These are phyloP conservation scores for Elongisporangium anandrum DNA, from an alignment of 352 stramenopile species.

Conservation along the genomic window DNA sequence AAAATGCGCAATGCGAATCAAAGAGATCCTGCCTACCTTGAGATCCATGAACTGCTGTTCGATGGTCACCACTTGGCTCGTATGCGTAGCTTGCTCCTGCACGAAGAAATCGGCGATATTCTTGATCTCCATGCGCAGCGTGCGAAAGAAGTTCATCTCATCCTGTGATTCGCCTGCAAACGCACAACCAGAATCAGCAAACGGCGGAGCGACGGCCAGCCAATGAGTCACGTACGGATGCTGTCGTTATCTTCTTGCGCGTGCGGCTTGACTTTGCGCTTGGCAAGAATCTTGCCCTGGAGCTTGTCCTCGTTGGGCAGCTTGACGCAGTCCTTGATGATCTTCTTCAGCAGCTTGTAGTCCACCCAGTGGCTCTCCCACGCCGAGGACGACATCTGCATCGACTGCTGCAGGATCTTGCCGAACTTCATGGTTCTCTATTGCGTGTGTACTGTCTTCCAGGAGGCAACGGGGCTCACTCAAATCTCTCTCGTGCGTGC, in stretches of 20 bases:
- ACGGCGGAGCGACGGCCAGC: not conserved
- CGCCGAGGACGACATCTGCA: constrained; percentile 69
- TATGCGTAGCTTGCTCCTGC: constrained; percentile 74
- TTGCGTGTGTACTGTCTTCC: not conserved
- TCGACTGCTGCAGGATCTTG: constrained; percentile 85
- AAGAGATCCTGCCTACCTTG: constrained; percentile 30
- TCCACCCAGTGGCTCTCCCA: constrained; percentile 83
- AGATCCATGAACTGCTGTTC: constrained; percentile 61
- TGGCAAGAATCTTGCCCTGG: constrained; percentile 62
- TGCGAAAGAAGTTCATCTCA: constrained; percentile 88
- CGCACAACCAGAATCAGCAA: not conserved
- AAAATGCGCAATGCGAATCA: not conserved
- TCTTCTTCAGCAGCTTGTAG: constrained; percentile 88
- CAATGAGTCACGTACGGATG: constrained; percentile 52
- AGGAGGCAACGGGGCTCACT: not conserved
- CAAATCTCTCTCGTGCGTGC: not conserved
- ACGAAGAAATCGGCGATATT: constrained; percentile 86
- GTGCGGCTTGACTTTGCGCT: constrained; percentile 74
- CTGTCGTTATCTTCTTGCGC: constrained; percentile 85
- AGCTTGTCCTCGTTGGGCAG: constrained; percentile 86
- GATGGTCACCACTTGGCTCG: constrained; percentile 55
- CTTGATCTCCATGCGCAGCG: constrained; percentile 78
- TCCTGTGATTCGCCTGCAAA: constrained; percentile 68
- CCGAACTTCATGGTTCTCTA: constrained; percentile 76
- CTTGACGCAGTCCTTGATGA: constrained; percentile 88